Evolutionary conservation across 495 filamentous ascomycete species (phyloP).

Genomic region (Acidiella bohemica): DNA sequence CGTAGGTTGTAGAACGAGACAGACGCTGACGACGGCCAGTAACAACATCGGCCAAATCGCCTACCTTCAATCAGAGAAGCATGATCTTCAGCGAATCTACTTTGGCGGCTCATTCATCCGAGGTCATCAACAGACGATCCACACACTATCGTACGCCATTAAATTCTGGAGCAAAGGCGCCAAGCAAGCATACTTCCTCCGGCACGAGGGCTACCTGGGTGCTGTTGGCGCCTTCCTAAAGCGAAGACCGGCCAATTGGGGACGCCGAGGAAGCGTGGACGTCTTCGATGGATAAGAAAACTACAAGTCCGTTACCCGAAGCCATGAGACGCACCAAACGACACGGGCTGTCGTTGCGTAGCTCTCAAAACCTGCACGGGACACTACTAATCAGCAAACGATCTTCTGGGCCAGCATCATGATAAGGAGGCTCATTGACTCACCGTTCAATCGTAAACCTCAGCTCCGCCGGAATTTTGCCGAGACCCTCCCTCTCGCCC

Average conservation of each 20-base stretch:
- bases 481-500: no score
- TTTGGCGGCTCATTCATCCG: slow-evolving; percentile 96
- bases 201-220: slow-evolving; percentile 95
- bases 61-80: slow-evolving; percentile 86
- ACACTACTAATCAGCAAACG: no score
- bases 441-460: no score
- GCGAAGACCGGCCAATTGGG: slow-evolving; percentile 83
- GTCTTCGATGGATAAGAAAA: no score
- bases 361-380: no score
- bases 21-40: slow-evolving; percentile 29
- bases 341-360: no score
- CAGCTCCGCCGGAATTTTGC: no score
- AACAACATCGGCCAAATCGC: slow-evolving; percentile 99
- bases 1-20: slow-evolving; percentile 14
- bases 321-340: no score
- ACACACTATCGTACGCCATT: slow-evolving; percentile 88
- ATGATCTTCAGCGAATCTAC: slow-evolving; percentile 81
- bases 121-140: slow-evolving; percentile 93
- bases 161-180: slow-evolving; percentile 90
- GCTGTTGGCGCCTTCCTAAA: slow-evolving; percentile 91
- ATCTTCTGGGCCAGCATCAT: no score
- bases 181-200: slow-evolving; percentile 89
- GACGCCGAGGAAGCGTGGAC: slow-evolving; percentile 61
- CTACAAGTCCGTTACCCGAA: no score
- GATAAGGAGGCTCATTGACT: no score